phyloP scores from a whole-genome alignment of 2,329 filamentous ascomycete species.

The Aspergillus ochraceoroseus region DNA sequence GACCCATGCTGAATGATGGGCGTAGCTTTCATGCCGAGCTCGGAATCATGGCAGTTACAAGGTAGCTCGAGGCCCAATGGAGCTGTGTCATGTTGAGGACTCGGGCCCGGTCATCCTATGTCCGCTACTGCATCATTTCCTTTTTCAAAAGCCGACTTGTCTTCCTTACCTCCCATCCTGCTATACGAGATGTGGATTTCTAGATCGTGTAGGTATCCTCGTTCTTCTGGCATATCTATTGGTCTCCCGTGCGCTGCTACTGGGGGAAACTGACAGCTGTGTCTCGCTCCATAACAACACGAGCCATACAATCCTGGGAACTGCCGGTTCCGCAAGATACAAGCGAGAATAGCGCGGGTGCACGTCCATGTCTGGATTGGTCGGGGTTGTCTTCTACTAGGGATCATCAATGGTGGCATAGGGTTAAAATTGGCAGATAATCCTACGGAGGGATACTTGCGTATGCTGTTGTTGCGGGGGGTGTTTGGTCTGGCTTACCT shows the following conservation, averaged over 20 bases:
- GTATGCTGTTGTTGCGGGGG: constrained; percentile 13
- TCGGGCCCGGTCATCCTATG: constrained; percentile 39
- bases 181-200: no score
- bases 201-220: no score
- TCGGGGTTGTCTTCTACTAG: constrained; percentile 44
- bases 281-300: constrained; percentile 22
- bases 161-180: no score
- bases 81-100: constrained; percentile 26
- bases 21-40: constrained; percentile 40
- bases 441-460: constrained; percentile 19
- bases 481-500: constrained; percentile 10
- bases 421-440: constrained; percentile 44
- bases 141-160: constrained; percentile 38
- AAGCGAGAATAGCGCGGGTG: constrained; percentile 10
- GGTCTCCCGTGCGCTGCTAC: not conserved
- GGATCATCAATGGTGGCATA: constrained; percentile 50
- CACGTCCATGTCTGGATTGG: constrained; percentile 43
- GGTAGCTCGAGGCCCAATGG: constrained; percentile 37
- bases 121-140: no score
- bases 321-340: constrained; percentile 24
- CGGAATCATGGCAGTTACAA: constrained; percentile 43
- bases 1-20: constrained; percentile 42
- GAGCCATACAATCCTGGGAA: constrained; percentile 29
- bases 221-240: no score
- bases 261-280: not conserved